A percentile compares a stretch with the other conserved stretches of the same genome.
Evolutionary conservation across 352 stramenopile species (phyloP).

Genomic region (Pythium utonaiense): DNA sequence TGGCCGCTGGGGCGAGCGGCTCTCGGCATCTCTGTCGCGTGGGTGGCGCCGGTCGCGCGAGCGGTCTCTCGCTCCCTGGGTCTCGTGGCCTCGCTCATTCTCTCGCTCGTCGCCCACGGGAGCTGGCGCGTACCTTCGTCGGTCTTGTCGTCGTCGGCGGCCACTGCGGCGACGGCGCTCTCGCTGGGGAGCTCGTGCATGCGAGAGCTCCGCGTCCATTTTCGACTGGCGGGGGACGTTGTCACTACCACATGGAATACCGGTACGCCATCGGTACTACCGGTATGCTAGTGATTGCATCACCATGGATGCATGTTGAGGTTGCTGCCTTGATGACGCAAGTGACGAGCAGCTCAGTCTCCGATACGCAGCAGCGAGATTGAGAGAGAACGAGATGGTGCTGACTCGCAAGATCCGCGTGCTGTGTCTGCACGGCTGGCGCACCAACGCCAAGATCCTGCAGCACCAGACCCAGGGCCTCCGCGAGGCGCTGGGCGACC

Average conservation of each 20-base stretch:
- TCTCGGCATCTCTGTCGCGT: not conserved
- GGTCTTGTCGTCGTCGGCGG: slow-evolving; percentile 2
- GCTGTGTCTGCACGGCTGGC: slow-evolving; percentile 77
- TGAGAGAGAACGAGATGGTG: not conserved
- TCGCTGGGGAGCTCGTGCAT: slow-evolving; percentile 1
- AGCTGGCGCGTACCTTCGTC: not conserved
- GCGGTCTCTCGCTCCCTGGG: not conserved
- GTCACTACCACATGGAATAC: too few species aligned
- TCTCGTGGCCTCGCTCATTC: too few species aligned
- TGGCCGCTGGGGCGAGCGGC: not conserved
- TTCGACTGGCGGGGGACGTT: not conserved
- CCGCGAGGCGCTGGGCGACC: slow-evolving; percentile 43
- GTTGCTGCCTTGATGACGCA: not conserved
- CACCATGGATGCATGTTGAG: not conserved
- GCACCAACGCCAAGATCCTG: slow-evolving; percentile 67
- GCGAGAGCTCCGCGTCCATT: slow-evolving; percentile 2
- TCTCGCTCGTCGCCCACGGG: not conserved
- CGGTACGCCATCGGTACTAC: slow-evolving; percentile 1
- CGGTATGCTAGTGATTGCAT: not conserved
- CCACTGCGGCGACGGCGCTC: slow-evolving; percentile 17
- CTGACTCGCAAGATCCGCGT: slow-evolving; percentile 45
- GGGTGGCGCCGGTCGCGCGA: not conserved
- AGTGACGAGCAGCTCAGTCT: not conserved
- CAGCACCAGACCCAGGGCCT: slow-evolving; percentile 54
- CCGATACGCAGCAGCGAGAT: not conserved